These are phyloP conservation scores for Penicillium antarcticum DNA, from an alignment of 495 filamentous ascomycete species.

Conservation along the genomic window DNA sequence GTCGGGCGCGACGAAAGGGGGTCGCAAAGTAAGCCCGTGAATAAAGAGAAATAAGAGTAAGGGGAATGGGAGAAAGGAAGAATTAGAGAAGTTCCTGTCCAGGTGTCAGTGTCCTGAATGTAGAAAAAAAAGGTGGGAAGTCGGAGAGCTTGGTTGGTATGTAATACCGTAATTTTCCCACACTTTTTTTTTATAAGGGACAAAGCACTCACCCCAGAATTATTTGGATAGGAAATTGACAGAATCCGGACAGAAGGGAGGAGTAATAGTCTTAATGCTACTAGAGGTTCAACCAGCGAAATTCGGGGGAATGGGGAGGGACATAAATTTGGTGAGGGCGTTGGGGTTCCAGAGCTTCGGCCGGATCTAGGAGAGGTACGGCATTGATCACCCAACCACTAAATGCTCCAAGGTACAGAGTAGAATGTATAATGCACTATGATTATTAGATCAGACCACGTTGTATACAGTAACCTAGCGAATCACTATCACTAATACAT, in stretches of 20 bases:
- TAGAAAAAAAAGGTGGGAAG: slow-evolving; percentile 35
- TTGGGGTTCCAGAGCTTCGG: slow-evolving; percentile 15
- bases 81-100: slow-evolving; percentile 3
- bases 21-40: slow-evolving; percentile 1
- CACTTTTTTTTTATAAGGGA: background rate
- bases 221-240: background rate
- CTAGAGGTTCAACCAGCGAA: background rate
- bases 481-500: background rate
- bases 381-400: background rate
- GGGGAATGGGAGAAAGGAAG: slow-evolving; percentile 6
- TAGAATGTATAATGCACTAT: no score
- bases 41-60: slow-evolving; percentile 3
- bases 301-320: slow-evolving; percentile 18
- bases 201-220: background rate
- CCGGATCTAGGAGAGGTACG: slow-evolving; percentile 4
- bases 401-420: no score
- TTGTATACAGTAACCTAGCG: no score
- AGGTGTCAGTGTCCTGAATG: slow-evolving; percentile 4
- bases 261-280: background rate
- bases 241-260: background rate
- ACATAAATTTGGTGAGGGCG: slow-evolving; percentile 16
- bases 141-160: slow-evolving; percentile 19
- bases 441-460: no score
- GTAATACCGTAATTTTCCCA: slow-evolving; percentile 20
- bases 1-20: background rate